Conservation (phyloP, 2,329 filamentous ascomycete species). For the Talaromyces rugulosus region DNA sequence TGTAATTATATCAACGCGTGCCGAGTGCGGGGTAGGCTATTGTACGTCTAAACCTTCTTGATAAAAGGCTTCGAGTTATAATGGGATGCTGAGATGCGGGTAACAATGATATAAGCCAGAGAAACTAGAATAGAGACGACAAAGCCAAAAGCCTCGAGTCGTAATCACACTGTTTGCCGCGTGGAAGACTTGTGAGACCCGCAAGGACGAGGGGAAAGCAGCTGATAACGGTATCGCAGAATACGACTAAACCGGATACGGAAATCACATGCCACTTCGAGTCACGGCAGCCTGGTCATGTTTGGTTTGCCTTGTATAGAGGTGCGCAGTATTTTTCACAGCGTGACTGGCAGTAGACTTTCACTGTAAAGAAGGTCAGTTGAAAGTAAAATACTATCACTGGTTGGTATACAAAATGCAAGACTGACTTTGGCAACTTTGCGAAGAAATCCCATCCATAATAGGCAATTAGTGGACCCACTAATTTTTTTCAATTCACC, state of each 20-base stretch:
- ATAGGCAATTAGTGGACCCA: background rate
- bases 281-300: background rate
- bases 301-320: background rate
- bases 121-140: background rate
- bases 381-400: background rate
- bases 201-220: background rate
- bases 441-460: background rate
- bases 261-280: background rate
- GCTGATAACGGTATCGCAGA: background rate
- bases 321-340: background rate
- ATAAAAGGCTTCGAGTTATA: background rate
- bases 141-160: background rate
- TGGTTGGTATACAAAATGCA: background rate
- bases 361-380: background rate
- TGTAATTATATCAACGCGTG: background rate
- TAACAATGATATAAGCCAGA: background rate
- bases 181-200: background rate
- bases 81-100: background rate
- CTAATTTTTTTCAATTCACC: background rate
- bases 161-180: background rate
- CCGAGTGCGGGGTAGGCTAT: constrained; percentile 12
- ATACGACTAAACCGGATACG: background rate
- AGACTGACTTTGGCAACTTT: background rate
- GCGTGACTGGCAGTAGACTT: background rate
- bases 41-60: background rate